Percentiles rank a stretch among this genome's conserved stretches.
phyloP scores from a whole-genome alignment of 768 basidiomycete genomes.

The Omphalotus guepiniiformis region DNA sequence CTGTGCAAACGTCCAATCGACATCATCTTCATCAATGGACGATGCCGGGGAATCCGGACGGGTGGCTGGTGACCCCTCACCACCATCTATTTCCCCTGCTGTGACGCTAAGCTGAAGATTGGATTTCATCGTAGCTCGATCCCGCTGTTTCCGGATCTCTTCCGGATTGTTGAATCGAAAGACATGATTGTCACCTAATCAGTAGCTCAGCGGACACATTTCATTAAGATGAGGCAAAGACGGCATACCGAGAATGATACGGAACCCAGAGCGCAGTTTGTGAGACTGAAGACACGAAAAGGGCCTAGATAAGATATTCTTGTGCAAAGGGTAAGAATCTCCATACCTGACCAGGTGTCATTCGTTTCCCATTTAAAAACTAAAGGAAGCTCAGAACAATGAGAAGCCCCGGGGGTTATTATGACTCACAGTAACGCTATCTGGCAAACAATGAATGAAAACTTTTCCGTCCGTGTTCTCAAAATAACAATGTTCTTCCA shows the following conservation, averaged over 20 bases:
- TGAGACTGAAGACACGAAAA: too few relatives aligned
- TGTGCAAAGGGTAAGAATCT: too few relatives aligned
- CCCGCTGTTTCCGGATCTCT: conserved; percentile 87
- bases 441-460: conserved; percentile 69
- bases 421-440: conserved; percentile 74
- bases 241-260: conserved; percentile 85
- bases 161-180: conserved; percentile 97
- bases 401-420: too few relatives aligned
- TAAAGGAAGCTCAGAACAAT: conserved; percentile 22
- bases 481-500: conserved; percentile 90
- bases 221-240: conserved; percentile 8
- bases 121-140: conserved; percentile 72
- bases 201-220: conserved; percentile 3
- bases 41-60: conserved; percentile 78
- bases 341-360: conserved; percentile 69
- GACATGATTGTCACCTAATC: conserved; percentile 87
- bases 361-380: conserved; percentile 94
- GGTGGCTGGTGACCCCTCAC: conserved; percentile 43
- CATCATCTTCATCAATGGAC: conserved; percentile 66
- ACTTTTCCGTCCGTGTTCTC: conserved; percentile 86
- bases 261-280: conserved; percentile 90
- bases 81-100: conserved; percentile 60
- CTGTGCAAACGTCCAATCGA: conserved; percentile 98
- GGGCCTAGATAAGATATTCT: too few relatives aligned
- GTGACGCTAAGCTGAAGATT: conserved; percentile 62